phyloP scores from a whole-genome alignment of 2,329 filamentous ascomycete genomes.

The Ophidiomyces ophidiicola region DNA sequence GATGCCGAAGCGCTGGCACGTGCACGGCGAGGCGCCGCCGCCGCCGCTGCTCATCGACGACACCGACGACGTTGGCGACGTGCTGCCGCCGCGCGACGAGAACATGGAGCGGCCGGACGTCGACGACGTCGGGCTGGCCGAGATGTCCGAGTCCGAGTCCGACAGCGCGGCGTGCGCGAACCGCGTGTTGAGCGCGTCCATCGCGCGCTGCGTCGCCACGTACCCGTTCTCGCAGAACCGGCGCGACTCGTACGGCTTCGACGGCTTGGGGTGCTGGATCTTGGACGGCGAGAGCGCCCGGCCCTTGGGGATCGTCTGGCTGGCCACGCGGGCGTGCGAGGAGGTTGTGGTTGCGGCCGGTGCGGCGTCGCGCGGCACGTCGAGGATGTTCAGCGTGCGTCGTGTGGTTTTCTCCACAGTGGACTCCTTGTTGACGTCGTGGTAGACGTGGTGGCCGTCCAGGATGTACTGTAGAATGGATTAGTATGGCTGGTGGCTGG shows the following conservation, averaged over 20 bases:
- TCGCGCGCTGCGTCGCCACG: conserved; percentile 50
- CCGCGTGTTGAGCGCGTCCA: conserved; percentile 68
- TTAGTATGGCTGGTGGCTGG: conserved; percentile 13
- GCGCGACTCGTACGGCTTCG: conserved; percentile 75
- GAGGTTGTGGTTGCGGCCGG: conserved; percentile 30
- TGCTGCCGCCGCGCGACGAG: conserved; percentile 48
- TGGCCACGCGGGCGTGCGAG: conserved; percentile 33
- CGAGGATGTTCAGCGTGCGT: conserved; percentile 94
- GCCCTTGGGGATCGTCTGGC: conserved; percentile 63
- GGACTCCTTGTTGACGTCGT: conserved; percentile 82
- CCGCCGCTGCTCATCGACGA: conserved; percentile 54
- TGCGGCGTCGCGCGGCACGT: conserved; percentile 59
- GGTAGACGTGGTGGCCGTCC: conserved; percentile 94
- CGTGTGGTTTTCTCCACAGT: conserved; percentile 93
- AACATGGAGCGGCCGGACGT: conserved; percentile 52
- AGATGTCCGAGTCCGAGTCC: conserved; percentile 60
- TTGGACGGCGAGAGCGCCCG: conserved; percentile 76
- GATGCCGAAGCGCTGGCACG: conserved; percentile 92
- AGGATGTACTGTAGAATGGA: conserved; percentile 62
- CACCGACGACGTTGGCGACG: conserved; percentile 40
- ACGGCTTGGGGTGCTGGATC: conserved; percentile 82
- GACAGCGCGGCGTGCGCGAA: conserved; percentile 59
- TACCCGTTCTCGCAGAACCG: conserved; percentile 76
- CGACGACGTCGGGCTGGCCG: conserved; percentile 62
- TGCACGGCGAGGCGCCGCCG: conserved; percentile 56